phyloP scores from a whole-genome alignment of 108 stramenopile species.

The Stephanodiscus triporus region DNA sequence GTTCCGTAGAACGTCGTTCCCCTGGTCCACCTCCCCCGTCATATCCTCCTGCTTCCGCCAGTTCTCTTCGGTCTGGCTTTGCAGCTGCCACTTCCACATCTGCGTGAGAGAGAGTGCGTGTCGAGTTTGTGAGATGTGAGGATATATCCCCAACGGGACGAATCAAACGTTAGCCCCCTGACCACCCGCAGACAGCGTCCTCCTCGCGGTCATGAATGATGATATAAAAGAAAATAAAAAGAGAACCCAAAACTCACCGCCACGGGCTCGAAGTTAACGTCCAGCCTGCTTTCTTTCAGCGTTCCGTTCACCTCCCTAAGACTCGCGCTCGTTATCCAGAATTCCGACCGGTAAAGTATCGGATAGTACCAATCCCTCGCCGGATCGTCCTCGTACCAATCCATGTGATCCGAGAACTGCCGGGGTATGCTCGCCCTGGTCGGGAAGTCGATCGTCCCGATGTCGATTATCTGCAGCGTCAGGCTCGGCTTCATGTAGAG shows the following conservation, averaged over 20 bases:
- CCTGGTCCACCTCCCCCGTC: conserved; percentile 58
- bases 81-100: conserved; percentile 77
- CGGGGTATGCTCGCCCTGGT: conserved; percentile 33
- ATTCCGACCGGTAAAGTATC: conserved; percentile 67
- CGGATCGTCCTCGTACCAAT: conserved; percentile 42
- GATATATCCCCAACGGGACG: neutral
- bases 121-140: neutral
- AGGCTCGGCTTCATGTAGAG: conserved; percentile 57
- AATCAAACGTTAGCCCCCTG: no score
- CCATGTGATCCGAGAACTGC: conserved; percentile 51
- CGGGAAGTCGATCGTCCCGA: conserved; percentile 40
- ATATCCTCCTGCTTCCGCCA: conserved; percentile 58
- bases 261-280: conserved; percentile 51
- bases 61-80: conserved; percentile 59
- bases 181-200: neutral
- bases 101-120: neutral
- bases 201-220: neutral
- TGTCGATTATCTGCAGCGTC: conserved; percentile 57
- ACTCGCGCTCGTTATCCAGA: conserved; percentile 69
- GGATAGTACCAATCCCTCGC: conserved; percentile 54
- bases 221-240: neutral
- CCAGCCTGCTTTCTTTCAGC: conserved; percentile 45
- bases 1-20: conserved; percentile 52
- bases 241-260: conserved; percentile 17
- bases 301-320: conserved; percentile 68